These are phyloP conservation scores for Capsicum rhomboideum DNA, from an alignment of 257 asterid genomes.

Conservation along the genomic window DNA sequence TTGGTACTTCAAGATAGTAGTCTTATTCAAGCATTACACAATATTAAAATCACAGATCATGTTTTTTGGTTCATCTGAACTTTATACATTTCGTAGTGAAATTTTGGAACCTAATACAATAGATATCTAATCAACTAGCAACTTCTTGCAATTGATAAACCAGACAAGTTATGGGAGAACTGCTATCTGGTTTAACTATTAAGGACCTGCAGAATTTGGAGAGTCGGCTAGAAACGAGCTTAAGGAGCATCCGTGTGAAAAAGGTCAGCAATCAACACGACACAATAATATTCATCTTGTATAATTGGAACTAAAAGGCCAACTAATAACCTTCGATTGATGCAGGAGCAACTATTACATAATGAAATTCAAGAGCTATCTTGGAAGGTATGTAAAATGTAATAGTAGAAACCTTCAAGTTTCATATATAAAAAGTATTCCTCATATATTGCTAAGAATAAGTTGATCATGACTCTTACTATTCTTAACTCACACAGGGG, in stretches of 20 bases:
- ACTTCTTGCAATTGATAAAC: background rate
- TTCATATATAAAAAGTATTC: background rate
- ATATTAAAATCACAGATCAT: background rate
- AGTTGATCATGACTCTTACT: background rate
- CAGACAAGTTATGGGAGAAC: conserved; percentile 8
- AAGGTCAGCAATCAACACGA: background rate
- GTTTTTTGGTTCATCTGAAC: background rate
- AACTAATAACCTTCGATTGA: background rate
- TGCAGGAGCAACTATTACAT: background rate
- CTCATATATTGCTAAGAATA: background rate
- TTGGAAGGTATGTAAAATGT: background rate
- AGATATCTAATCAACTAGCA: background rate
- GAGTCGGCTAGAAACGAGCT: background rate
- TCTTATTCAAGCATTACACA: background rate
- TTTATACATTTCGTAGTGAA: background rate
- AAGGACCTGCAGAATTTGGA: background rate
- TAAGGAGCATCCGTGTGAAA: background rate
- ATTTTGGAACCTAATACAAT: background rate
- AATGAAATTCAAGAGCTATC: background rate
- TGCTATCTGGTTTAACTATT: background rate
- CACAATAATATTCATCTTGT: background rate
- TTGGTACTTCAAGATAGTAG: background rate
- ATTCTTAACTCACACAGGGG: conserved; percentile 1
- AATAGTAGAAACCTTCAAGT: background rate
- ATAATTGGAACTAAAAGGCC: background rate